These are phyloP conservation scores for Candida sphagnicola DNA, from an alignment of 805 yeast genomes.

Conservation along the genomic window DNA sequence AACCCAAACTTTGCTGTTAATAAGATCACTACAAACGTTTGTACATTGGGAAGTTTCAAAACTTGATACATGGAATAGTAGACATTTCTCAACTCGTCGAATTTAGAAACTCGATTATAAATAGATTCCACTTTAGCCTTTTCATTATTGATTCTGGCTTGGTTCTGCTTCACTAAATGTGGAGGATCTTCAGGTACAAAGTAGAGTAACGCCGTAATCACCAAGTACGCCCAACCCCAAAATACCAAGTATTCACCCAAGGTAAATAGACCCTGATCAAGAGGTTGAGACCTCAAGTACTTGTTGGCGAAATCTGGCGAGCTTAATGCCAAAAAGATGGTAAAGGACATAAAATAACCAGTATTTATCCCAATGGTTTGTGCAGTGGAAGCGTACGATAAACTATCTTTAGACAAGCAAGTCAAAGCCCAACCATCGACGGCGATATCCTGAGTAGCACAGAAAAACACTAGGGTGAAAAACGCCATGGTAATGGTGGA, in stretches of 20 bases:
- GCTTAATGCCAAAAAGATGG: conserved; percentile 85
- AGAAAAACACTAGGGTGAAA: conserved; percentile 73
- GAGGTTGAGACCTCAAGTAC: conserved; percentile 63
- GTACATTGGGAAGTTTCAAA: conserved; percentile 66
- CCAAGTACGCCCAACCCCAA: conserved; percentile 74
- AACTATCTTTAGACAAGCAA: conserved; percentile 67
- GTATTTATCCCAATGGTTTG: conserved; percentile 93
- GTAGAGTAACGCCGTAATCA: conserved; percentile 57
- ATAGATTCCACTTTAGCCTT: conserved; percentile 23
- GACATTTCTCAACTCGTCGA: conserved; percentile 44
- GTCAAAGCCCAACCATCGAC: conserved; percentile 99
- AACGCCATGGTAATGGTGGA: conserved; percentile 62
- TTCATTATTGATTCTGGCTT: conserved; percentile 23
- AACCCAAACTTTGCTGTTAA: conserved; percentile 85
- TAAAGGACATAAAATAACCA: conserved; percentile 89
- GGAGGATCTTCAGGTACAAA: conserved; percentile 72
- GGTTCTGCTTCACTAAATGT: conserved; percentile 34
- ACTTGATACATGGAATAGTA: conserved; percentile 66
- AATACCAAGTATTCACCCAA: conserved; percentile 71
- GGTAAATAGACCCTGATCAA: conserved; percentile 61
- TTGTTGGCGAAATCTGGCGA: conserved; percentile 91
- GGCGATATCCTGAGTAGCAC: conserved; percentile 98
- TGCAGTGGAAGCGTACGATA: conserved; percentile 94
- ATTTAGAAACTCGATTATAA: conserved; percentile 17
- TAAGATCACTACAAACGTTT: conserved; percentile 68